Evolutionary conservation across 176 grass and related monocot genomes (phyloP).

Genomic region (Ensete glaucum): DNA sequence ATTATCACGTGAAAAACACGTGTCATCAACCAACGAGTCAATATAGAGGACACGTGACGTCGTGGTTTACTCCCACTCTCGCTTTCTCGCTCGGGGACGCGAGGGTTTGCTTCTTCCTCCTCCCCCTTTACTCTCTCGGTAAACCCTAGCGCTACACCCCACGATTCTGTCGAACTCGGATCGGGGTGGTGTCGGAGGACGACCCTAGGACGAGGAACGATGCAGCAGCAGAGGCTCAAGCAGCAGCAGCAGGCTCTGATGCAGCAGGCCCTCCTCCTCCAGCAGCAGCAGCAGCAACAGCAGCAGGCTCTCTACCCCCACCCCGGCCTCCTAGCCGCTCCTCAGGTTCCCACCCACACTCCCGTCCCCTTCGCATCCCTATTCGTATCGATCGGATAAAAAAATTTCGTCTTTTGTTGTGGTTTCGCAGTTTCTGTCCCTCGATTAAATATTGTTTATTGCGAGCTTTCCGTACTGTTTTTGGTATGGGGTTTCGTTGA

Average conservation of each 20-base stretch:
- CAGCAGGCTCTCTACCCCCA: constrained; percentile 63
- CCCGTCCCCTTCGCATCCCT: not conserved
- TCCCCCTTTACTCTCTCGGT: not conserved
- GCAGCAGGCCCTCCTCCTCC: constrained; percentile 14
- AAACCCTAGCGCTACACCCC: not conserved
- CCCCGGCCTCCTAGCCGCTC: constrained; percentile 71
- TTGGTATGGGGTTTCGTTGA: not conserved
- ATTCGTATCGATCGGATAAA: not conserved
- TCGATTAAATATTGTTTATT: not conserved
- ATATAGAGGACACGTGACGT: not conserved
- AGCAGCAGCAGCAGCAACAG: constrained; percentile 43
- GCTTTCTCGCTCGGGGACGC: not conserved
- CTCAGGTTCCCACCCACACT: constrained; percentile 31
- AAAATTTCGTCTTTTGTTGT: not conserved
- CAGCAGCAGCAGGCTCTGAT: constrained; percentile 47
- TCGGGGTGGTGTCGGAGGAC: not conserved
- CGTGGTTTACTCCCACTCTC: not conserved
- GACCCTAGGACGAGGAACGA: constrained; percentile 18
- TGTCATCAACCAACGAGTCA: not conserved
- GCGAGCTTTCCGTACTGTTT: not conserved
- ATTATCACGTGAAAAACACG: not conserved
- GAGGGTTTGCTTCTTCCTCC: constrained; percentile 1
- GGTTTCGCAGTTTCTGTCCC: constrained; percentile 1
- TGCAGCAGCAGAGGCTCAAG: constrained; percentile 66
- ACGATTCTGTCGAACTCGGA: not conserved